phyloP scores from a whole-genome alignment of 2,329 filamentous ascomycete genomes.

The Ophiostoma sp. region DNA sequence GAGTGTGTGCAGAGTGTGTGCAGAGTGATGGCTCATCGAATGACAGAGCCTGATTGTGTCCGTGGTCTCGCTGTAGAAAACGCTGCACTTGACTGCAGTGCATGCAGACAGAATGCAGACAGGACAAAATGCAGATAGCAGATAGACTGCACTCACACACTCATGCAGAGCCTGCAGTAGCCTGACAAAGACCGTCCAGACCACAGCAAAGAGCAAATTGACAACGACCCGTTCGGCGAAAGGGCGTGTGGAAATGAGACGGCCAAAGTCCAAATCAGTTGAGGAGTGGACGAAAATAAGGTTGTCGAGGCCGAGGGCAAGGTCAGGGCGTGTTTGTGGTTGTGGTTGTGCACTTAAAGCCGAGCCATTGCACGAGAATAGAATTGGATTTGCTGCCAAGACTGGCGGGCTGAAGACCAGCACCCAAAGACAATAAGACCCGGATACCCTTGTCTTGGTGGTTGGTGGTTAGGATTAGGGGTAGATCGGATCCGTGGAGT shows the following conservation, averaged over 20 bases:
- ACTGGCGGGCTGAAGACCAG: background rate
- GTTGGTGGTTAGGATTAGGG: background rate
- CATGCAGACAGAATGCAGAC: background rate
- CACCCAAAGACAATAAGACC: background rate
- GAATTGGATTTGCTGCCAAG: background rate
- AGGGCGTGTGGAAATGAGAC: constrained; percentile 17
- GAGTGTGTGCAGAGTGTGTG: no score
- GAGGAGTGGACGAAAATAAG: background rate
- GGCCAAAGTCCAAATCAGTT: background rate
- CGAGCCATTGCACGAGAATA: background rate
- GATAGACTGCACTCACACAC: background rate
- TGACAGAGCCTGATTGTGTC: background rate
- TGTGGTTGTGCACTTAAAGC: constrained; percentile 3
- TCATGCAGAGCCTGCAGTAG: background rate
- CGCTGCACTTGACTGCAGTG: background rate
- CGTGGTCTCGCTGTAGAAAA: background rate
- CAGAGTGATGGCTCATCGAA: background rate
- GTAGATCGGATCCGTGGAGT: no score
- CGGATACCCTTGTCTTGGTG: constrained; percentile 10
- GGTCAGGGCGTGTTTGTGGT: background rate
- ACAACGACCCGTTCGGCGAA: constrained; percentile 19
- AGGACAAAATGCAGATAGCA: background rate
- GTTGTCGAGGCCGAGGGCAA: background rate
- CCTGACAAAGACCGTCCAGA: constrained; percentile 4
- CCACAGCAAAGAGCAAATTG: constrained; percentile 9